Conservation (phyloP, 2,329 filamentous ascomycete genomes). For the Sporothrix euskadiensis region DNA sequence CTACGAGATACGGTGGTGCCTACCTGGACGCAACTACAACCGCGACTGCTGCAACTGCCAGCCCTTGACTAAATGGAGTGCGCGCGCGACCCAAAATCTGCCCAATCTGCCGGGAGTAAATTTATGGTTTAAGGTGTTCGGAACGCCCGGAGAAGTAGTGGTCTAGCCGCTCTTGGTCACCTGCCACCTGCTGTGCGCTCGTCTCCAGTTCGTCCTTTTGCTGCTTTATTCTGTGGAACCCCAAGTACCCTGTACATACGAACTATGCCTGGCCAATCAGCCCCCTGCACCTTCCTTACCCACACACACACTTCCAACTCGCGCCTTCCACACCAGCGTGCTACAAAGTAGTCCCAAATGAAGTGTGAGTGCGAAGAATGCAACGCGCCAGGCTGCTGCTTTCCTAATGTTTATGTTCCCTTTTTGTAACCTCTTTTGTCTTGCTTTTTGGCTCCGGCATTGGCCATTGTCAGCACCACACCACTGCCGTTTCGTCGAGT, state of each 20-base stretch:
- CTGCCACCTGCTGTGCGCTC: not conserved
- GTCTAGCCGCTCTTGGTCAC: not conserved
- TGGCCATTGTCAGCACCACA: slow-evolving; percentile 11
- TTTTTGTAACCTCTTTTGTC: not conserved
- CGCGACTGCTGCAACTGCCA: not conserved
- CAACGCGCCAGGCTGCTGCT: not conserved
- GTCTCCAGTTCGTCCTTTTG: not conserved
- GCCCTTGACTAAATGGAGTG: not conserved
- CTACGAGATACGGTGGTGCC: not conserved
- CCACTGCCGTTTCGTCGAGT: not conserved
- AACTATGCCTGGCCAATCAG: not conserved
- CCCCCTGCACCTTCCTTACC: not conserved
- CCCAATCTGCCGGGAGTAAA: slow-evolving; percentile 13
- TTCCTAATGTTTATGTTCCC: not conserved
- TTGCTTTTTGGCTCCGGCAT: not conserved
- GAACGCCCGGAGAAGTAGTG: slow-evolving; percentile 13
- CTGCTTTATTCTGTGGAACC: not conserved
- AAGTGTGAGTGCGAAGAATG: not conserved
- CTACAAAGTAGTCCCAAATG: not conserved
- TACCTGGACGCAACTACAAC: not conserved
- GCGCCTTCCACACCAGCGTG: not conserved
- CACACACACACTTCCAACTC: not conserved
- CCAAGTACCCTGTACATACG: not conserved
- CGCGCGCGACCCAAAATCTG: slow-evolving; percentile 13
- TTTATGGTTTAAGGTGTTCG: slow-evolving; percentile 1